Evolutionary conservation across 129 eudicot genomes (phyloP).

Genomic region (Scalesia atractyloides): DNA sequence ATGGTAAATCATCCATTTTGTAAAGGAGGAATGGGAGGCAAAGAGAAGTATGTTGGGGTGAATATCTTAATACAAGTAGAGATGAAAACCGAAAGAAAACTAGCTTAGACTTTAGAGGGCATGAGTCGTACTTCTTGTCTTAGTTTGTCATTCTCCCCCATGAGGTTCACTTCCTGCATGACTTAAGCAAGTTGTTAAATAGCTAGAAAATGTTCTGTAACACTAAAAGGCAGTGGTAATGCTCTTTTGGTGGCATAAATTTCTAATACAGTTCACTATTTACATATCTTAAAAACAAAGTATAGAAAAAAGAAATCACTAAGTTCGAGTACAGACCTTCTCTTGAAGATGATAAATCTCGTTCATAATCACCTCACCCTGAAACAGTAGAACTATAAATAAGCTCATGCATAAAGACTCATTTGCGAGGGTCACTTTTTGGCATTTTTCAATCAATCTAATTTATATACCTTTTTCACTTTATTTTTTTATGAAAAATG

Average conservation of each 20-base stretch:
- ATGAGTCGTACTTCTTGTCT: conserved; percentile 54
- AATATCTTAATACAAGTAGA: conserved; percentile 16
- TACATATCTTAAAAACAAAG: background rate
- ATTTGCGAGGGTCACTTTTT: background rate
- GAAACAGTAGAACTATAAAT: conserved; percentile 23
- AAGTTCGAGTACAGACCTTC: conserved; percentile 57
- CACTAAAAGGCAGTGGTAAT: conserved; percentile 3
- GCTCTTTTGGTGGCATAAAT: conserved; percentile 11
- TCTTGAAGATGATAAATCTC: conserved; percentile 72
- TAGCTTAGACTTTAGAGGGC: conserved; percentile 3
- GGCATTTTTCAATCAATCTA: background rate
- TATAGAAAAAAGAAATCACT: background rate
- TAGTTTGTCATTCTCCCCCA: conserved; percentile 72
- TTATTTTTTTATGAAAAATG: background rate
- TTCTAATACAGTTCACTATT: background rate
- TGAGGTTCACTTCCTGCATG: conserved; percentile 70
- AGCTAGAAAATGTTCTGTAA: conserved; percentile 17
- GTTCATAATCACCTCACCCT: conserved; percentile 75
- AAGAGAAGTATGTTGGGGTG: conserved; percentile 11
- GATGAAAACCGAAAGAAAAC: background rate
- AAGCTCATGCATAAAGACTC: background rate
- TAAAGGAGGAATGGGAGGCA: conserved; percentile 3
- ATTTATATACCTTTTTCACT: background rate
- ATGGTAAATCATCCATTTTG: background rate
- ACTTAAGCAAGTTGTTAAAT: conserved; percentile 21